Conservation (phyloP, 2,329 filamentous ascomycete genomes). For the Boeremia lycopersici region DNA sequence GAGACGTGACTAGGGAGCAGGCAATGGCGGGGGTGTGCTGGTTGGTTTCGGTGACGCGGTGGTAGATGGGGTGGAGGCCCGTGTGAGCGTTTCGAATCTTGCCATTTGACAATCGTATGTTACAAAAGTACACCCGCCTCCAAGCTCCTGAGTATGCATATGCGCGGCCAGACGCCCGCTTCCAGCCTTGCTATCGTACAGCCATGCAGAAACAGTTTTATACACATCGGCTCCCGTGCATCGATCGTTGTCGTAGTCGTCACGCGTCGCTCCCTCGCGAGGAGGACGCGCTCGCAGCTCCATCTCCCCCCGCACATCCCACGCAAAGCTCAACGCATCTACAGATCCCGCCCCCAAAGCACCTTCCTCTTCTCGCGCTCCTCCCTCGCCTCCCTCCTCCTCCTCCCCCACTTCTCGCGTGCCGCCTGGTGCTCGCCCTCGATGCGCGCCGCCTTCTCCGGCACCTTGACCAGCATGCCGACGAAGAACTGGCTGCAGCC, state of each 20-base stretch:
- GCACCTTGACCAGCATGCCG: constrained; percentile 60
- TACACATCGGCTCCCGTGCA: neutral
- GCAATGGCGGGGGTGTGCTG: too few relatives aligned
- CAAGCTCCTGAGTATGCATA: constrained; percentile 17
- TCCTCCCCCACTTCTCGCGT: constrained; percentile 65
- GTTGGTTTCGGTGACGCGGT: too few relatives aligned
- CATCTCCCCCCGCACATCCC: too few relatives aligned
- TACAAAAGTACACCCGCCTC: constrained; percentile 13
- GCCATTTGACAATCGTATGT: constrained; percentile 11
- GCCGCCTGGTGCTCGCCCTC: constrained; percentile 59
- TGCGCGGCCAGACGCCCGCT: neutral
- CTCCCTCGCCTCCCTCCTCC: constrained; percentile 65
- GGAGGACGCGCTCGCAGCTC: too few relatives aligned
- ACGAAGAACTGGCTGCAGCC: constrained; percentile 68
- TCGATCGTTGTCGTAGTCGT: neutral
- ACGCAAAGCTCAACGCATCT: too few relatives aligned
- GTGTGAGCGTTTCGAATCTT: neutral
- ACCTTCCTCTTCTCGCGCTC: constrained; percentile 65
- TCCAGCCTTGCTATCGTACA: constrained; percentile 15
- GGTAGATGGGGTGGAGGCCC: neutral
- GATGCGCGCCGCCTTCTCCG: constrained; percentile 50
- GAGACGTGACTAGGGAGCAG: too few relatives aligned
- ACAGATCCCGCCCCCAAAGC: constrained; percentile 65
- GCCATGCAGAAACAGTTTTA: constrained; percentile 12
- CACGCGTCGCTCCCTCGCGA: too few relatives aligned